Evolutionary conservation across 768 basidiomycete genomes (phyloP).

Genomic region (Crucibulum laeve): DNA sequence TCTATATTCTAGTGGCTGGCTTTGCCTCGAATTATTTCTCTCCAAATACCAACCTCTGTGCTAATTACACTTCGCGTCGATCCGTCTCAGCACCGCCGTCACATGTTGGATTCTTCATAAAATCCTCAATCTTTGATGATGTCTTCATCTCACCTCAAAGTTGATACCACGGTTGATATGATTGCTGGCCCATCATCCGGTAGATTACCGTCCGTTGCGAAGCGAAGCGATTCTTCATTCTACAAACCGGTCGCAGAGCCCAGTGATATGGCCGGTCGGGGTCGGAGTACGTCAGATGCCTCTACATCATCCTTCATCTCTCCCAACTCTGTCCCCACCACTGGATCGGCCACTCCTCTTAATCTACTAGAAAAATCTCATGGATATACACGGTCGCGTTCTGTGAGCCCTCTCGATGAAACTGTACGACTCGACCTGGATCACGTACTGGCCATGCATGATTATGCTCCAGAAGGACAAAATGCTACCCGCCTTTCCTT

Average conservation of each 20-base stretch:
- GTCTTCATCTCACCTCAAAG: slow-evolving; percentile 41
- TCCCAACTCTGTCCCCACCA: slow-evolving; percentile 55
- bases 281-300: slow-evolving; percentile 49
- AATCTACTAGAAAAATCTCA: slow-evolving; percentile 26
- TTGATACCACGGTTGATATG: slow-evolving; percentile 40
- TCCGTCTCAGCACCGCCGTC: no score
- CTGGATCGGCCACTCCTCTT: slow-evolving; percentile 48
- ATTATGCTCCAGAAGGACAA: slow-evolving; percentile 70
- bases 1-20: no score
- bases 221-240: slow-evolving; percentile 23
- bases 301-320: slow-evolving; percentile 48
- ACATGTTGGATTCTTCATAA: no score
- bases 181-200: slow-evolving; percentile 25
- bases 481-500: slow-evolving; percentile 85
- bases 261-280: slow-evolving; percentile 25
- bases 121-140: slow-evolving; percentile 18
- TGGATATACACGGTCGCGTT: slow-evolving; percentile 22
- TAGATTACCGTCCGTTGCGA: slow-evolving; percentile 18
- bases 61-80: no score
- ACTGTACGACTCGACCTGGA: slow-evolving; percentile 49
- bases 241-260: slow-evolving; percentile 28
- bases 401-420: slow-evolving; percentile 47
- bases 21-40: no score
- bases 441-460: slow-evolving; percentile 90
- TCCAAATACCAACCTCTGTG: no score